These are phyloP conservation scores for Tetrahymena thermophila DNA, from an alignment of 73 alveolate species.

Conservation along the genomic window DNA sequence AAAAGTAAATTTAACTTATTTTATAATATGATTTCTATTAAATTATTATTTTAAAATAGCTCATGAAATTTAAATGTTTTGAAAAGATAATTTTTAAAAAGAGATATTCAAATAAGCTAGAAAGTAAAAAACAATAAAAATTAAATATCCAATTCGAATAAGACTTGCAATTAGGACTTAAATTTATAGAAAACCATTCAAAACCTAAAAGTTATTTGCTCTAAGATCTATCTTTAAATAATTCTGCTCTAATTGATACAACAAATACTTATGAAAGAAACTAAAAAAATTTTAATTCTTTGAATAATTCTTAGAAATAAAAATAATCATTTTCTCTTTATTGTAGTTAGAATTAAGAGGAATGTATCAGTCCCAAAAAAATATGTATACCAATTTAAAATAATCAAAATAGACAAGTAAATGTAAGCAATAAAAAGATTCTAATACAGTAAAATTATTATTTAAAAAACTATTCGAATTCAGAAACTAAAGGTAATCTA, in stretches of 20 bases:
- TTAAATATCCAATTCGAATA: neutral
- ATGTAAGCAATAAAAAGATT: no score
- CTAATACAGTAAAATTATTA: no score
- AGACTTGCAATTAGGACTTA: neutral
- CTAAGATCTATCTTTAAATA: neutral
- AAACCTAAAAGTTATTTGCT: neutral
- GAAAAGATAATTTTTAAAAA: neutral
- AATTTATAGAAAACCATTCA: neutral
- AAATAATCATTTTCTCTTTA: no score
- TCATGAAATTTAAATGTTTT: neutral
- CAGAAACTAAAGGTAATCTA: no score
- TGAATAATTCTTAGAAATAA: no score
- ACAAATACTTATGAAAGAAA: no score
- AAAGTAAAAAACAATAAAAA: neutral
- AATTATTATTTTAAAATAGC: neutral
- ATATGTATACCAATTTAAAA: no score
- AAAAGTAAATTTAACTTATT: neutral
- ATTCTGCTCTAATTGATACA: neutral
- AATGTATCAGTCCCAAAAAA: no score
- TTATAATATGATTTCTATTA: neutral
- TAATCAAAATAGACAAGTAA: no score
- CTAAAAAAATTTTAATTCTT: no score
- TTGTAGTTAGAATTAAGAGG: no score
- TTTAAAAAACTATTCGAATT: no score
- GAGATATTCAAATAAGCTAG: neutral